Evolutionary conservation across 176 grass and related monocot genomes (phyloP), one percentile per base, ranked within the genome.

Genomic region (Rhynchospora pubera): DNA sequence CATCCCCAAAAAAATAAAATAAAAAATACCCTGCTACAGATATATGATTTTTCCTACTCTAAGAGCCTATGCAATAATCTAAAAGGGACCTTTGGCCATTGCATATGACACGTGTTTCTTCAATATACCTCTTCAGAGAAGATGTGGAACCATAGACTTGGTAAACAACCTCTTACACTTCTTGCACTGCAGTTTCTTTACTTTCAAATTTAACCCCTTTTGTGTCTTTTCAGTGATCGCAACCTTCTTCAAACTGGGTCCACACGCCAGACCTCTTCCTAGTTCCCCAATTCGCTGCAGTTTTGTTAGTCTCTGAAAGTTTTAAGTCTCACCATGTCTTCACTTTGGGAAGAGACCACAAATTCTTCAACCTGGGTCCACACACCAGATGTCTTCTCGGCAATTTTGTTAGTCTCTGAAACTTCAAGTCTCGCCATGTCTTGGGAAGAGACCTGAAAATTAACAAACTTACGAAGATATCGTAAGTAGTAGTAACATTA

Each of bases 191-290:
- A 73, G n/a, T 50, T 73, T 73, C 45, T 50, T 73, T 51, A 73
- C 69, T 24, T 51, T 51, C 19, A 73, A 23, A 73, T 50, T 73
- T 51, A 12, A 73, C 44, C 69, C 69, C 19, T 73, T 50, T 24
- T 24, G 69, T 50, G 47, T 72, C 44, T 24, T 51, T 50, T 73
- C 69, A 14, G 69, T 73, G 69, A 73, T 9, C 46, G 12, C 4
- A 51, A 73, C n/a, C 69, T 73, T 73, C 69, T 73, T 73, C 69
- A 24, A 73, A 73, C 43, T 73, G 69, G 69, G 69, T 26, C 69
- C 69, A 73, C 45, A 73, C 69, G 24, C 24, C 45, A 50, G 69
- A 73, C 7, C 44, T 72, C 48, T 19, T 73, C n/a, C 21, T 23
- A 2, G 19, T 73, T 73, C 1, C 69, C 5, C 21, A n/a, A 18